A percentile compares a stretch with the other conserved stretches of the same genome.
Conservation (phyloP, 352 stramenopile genomes). For the Pythium sukuiense region DNA sequence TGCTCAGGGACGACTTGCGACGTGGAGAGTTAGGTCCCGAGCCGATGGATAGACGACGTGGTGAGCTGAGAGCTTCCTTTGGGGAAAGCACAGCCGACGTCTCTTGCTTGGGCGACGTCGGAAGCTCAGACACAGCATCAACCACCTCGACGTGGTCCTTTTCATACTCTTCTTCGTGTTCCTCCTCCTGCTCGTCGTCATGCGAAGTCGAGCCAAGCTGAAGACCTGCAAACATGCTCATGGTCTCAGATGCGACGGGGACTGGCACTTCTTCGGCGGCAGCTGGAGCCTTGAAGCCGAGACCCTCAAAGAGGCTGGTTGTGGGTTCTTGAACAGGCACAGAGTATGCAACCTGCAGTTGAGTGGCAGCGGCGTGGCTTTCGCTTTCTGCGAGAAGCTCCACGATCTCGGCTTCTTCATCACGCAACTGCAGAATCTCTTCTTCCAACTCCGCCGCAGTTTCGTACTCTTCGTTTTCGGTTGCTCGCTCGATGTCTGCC, state of each 20-base stretch:
- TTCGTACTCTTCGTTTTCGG: slow-evolving; percentile 72
- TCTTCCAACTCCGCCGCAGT: slow-evolving; percentile 58
- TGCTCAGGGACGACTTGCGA: slow-evolving; percentile 19
- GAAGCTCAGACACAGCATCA: background rate
- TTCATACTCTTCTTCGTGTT: background rate
- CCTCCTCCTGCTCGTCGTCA: background rate
- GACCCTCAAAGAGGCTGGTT: slow-evolving; percentile 17
- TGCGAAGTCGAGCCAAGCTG: slow-evolving; percentile 5
- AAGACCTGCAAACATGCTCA: slow-evolving; percentile 25
- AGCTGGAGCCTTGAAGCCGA: slow-evolving; percentile 1
- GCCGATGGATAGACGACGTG: slow-evolving; percentile 17
- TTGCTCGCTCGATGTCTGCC: slow-evolving; percentile 65
- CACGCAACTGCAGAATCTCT: slow-evolving; percentile 56
- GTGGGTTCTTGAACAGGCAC: background rate
- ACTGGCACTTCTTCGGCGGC: background rate
- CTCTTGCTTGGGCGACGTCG: background rate
- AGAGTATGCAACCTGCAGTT: background rate
- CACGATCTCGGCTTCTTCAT: slow-evolving; percentile 47
- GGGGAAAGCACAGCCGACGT: background rate
- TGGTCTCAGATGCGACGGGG: background rate
- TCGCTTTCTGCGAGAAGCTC: slow-evolving; percentile 36
- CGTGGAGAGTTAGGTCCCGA: slow-evolving; percentile 22
- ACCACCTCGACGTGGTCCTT: too few species aligned
- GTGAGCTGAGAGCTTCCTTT: slow-evolving; percentile 16
- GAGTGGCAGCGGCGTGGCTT: background rate